phyloP scores from a whole-genome alignment of 23 red algal genomes.

The Gracilaria caudata region DNA sequence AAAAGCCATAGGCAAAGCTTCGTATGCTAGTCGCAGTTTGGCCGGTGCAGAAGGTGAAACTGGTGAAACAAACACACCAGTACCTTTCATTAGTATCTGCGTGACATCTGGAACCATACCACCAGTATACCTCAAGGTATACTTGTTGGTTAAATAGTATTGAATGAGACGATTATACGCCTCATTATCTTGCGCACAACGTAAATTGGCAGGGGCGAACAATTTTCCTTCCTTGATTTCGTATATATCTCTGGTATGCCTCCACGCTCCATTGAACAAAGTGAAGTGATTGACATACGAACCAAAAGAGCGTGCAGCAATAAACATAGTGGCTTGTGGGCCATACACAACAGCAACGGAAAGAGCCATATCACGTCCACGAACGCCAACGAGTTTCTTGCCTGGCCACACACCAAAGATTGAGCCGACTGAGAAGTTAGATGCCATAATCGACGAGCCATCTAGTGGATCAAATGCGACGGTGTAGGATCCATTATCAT shows the following conservation, averaged over 20 bases:
- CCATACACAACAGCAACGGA: slow-evolving; percentile 75
- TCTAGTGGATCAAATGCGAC: slow-evolving; percentile 96
- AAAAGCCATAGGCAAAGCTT: slow-evolving; percentile 83
- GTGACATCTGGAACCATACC: slow-evolving; percentile 90
- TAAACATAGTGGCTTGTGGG: slow-evolving; percentile 76
- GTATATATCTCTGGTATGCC: slow-evolving; percentile 2
- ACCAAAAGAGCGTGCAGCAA: slow-evolving; percentile 34
- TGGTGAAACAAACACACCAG: slow-evolving; percentile 87
- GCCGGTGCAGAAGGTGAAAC: slow-evolving; percentile 64
- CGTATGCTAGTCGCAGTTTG: slow-evolving; percentile 89
- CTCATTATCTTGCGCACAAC: slow-evolving; percentile 47
- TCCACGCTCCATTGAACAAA: slow-evolving; percentile 29
- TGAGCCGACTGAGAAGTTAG: slow-evolving; percentile 92
- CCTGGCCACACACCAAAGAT: slow-evolving; percentile 85
- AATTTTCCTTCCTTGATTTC: slow-evolving; percentile 59
- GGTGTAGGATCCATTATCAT: slow-evolving; percentile 22
- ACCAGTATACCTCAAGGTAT: slow-evolving; percentile 91
- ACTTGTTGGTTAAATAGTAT: slow-evolving; percentile 65
- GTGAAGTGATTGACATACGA: not conserved
- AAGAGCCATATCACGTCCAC: slow-evolving; percentile 61
- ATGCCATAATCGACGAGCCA: slow-evolving; percentile 84
- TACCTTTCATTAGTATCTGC: slow-evolving; percentile 76
- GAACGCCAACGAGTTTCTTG: slow-evolving; percentile 38
- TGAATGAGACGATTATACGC: slow-evolving; percentile 74
- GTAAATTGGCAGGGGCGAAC: slow-evolving; percentile 93